Evolutionary conservation across 352 stramenopile genomes (phyloP).

Genomic region (Chrysophaeum taylorii): DNA sequence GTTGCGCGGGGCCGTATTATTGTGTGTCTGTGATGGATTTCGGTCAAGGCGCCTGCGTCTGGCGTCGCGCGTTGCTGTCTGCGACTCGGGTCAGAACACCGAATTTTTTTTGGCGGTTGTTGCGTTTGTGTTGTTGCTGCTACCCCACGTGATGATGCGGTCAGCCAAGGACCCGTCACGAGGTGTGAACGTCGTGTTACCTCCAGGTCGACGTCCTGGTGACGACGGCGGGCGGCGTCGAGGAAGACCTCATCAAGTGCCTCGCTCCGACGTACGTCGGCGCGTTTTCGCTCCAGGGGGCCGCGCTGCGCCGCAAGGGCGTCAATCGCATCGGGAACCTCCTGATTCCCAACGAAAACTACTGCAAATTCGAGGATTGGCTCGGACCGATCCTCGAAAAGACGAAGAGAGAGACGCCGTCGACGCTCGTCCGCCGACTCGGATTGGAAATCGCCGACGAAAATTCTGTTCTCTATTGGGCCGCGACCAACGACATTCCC

Average conservation of each 20-base stretch:
- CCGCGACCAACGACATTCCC: slow-evolving; percentile 97
- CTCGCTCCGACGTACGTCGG: slow-evolving; percentile 94
- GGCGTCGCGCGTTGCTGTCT: no score
- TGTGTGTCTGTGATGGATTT: slow-evolving; percentile 4
- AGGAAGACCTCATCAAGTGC: slow-evolving; percentile 99
- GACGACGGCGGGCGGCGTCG: slow-evolving; percentile 71
- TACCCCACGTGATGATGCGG: no score
- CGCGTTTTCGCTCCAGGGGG: slow-evolving; percentile 87
- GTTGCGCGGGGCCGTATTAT: not conserved
- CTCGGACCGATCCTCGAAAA: slow-evolving; percentile 92
- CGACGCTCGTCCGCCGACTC: slow-evolving; percentile 83
- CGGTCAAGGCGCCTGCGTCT: no score
- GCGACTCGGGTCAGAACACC: no score
- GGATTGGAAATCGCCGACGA: slow-evolving; percentile 95
- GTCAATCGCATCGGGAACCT: slow-evolving; percentile 99
- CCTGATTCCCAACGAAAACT: slow-evolving; percentile 99
- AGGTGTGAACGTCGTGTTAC: slow-evolving; percentile 89
- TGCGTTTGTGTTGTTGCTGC: no score
- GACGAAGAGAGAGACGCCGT: slow-evolving; percentile 87
- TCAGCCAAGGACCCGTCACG: no score
- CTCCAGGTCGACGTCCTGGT: not conserved
- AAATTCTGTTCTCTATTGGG: slow-evolving; percentile 98
- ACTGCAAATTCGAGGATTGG: slow-evolving; percentile 78
- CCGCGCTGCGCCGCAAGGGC: slow-evolving; percentile 78
- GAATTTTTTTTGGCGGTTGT: no score